Evolutionary conservation across 2,329 filamentous ascomycete genomes (phyloP).

Genomic region (Claviceps sp.): DNA sequence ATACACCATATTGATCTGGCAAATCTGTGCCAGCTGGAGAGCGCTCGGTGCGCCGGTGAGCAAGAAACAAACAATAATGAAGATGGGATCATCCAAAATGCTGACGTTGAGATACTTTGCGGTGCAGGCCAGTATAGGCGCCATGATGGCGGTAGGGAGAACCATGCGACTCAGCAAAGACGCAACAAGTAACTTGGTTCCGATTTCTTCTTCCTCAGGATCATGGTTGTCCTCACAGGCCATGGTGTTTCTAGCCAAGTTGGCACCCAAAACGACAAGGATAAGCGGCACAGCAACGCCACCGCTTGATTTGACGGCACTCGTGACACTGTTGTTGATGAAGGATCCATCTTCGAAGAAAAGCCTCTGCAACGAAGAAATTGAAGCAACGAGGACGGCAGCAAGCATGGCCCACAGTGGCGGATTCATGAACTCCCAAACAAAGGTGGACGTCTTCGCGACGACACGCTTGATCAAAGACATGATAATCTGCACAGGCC

Average conservation of each 20-base stretch:
- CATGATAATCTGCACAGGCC: constrained; percentile 24
- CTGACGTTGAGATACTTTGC: constrained; percentile 87
- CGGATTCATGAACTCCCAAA: constrained; percentile 96
- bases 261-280: constrained; percentile 86
- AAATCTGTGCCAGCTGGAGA: constrained; percentile 91
- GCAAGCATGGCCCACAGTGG: constrained; percentile 94
- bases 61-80: constrained; percentile 94
- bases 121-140: constrained; percentile 69
- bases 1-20: constrained; percentile 94
- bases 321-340: constrained; percentile 82
- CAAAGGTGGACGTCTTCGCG: constrained; percentile 43
- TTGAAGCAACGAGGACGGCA: constrained; percentile 80
- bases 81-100: constrained; percentile 95
- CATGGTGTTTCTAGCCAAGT: constrained; percentile 83
- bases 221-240: constrained; percentile 51
- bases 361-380: constrained; percentile 65
- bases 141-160: constrained; percentile 83
- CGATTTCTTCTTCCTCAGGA: constrained; percentile 54
- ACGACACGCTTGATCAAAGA: constrained; percentile 19
- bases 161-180: constrained; percentile 84
- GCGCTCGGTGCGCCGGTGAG: constrained; percentile 89
- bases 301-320: constrained; percentile 71
- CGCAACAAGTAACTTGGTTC: constrained; percentile 70
- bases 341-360: constrained; percentile 89
- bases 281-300: constrained; percentile 91